A percentile compares a stretch with the other conserved stretches of the same genome.
Conservation (phyloP, 2,329 filamentous ascomycete species). For the Pyricularia pennisetigena region DNA sequence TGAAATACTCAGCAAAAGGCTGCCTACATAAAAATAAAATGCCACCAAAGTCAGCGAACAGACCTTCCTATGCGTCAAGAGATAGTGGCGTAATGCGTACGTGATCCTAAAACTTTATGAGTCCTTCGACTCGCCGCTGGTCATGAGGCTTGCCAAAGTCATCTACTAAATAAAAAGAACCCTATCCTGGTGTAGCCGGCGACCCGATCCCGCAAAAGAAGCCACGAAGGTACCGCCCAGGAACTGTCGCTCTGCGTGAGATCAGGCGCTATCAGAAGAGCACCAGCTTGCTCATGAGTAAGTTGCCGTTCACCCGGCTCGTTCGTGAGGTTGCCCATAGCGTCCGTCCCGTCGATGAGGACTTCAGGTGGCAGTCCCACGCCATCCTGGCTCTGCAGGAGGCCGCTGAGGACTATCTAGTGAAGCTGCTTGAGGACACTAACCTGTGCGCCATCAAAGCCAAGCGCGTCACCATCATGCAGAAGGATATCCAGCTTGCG, state of each 20-base stretch:
- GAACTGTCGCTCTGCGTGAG: constrained; percentile 81
- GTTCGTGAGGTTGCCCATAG: constrained; percentile 64
- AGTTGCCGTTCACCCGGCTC: constrained; percentile 70
- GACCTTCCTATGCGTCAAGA: constrained; percentile 7
- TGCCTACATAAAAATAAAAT: too few relatives aligned
- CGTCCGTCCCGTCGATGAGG: constrained; percentile 51
- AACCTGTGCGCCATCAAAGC: constrained; percentile 96
- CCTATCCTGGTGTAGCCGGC: constrained; percentile 44
- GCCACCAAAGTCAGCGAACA: neutral
- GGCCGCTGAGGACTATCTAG: constrained; percentile 89
- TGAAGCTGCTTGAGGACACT: constrained; percentile 89
- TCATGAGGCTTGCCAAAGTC: neutral
- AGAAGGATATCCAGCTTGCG: constrained; percentile 87
- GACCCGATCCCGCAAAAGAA: constrained; percentile 57
- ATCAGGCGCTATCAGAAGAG: constrained; percentile 85
- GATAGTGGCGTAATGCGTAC: constrained; percentile 32
- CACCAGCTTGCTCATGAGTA: constrained; percentile 75
- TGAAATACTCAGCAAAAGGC: too few relatives aligned
- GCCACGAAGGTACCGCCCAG: constrained; percentile 60
- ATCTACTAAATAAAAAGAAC: constrained; percentile 13
- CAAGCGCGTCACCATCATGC: constrained; percentile 94
- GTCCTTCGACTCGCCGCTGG: neutral
- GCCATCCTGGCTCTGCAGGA: constrained; percentile 91
- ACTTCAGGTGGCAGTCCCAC: constrained; percentile 91
- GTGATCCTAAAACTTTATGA: constrained; percentile 4